These are phyloP conservation scores for Podaxis carcinomalis DNA, from an alignment of 768 basidiomycete species.

Conservation along the genomic window DNA sequence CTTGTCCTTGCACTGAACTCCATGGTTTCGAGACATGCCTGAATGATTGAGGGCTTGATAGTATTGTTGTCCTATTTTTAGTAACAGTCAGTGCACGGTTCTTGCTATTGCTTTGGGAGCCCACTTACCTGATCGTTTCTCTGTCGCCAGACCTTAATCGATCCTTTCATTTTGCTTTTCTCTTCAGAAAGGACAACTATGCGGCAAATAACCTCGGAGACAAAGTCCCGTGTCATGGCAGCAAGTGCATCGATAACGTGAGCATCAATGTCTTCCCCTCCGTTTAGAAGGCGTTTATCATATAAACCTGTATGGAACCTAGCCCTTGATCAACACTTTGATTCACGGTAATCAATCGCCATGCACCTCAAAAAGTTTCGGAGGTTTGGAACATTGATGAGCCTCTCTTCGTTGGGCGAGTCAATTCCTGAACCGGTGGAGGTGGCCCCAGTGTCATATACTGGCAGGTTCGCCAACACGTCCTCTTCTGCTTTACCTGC, in stretches of 20 bases:
- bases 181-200: constrained; percentile 54
- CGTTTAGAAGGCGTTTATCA: constrained; percentile 6
- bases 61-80: constrained; percentile 21
- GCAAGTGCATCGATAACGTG: constrained; percentile 20
- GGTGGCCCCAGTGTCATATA: not conserved
- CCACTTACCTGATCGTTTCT: constrained; percentile 34
- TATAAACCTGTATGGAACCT: constrained; percentile 15
- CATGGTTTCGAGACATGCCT: constrained; percentile 45
- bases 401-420: not conserved
- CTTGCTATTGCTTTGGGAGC: not conserved
- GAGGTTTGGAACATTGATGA: not conserved
- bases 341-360: not conserved
- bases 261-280: not conserved
- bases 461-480: not conserved
- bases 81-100: not conserved
- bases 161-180: constrained; percentile 50
- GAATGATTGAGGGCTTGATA: constrained; percentile 30
- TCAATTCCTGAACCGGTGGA: not conserved
- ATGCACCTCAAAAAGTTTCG: not conserved
- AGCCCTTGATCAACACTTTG: not conserved
- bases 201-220: constrained; percentile 43
- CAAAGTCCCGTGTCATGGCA: constrained; percentile 43
- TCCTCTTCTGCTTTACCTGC: not conserved
- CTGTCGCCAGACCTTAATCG: constrained; percentile 56
- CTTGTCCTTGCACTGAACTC: constrained; percentile 29